Base-by-base conservation (phyloP, 2,329 filamentous ascomycete genomes). In the Ophiostoma australiae region DNA sequence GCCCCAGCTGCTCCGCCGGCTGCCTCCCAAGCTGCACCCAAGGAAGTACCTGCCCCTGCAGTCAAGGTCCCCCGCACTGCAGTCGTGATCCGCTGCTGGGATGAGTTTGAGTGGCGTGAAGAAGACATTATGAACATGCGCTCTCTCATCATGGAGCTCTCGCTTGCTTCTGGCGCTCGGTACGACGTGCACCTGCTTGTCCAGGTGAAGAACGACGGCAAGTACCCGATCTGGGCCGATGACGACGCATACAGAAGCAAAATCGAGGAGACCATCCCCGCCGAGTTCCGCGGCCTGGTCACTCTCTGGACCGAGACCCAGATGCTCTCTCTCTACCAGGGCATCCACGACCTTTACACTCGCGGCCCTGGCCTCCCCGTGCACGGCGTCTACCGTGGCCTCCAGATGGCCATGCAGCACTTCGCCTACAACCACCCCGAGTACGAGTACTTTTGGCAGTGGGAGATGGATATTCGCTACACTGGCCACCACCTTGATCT, bases 271-370 rank as follows among this genome's bases (percentile, higher is more conserved):
- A 86, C 87, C 35, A 86, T 94, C 15, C 91, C 95, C 0, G 85
- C 88, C 74, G 95, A 99, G 77, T 97, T 99, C 81, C 90, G 87
- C 75, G 92, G 92, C 67, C 89, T 99, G 77, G 91, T 91, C 27
- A 97, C 92, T 0, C 85, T 98, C 7, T 99, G 95, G 95, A 95
- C 92, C 0, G 93, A 97, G 79, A 90, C 91, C 33, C 93, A 97
- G 80, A 97, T 98, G 93, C 85, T 90, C 70, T 87, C 93, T 72
- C 86, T 97, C 76, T 99, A 98, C 80, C 91, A 95, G 69, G 92
- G 91, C 68, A 89, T 97, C 35, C 90, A 92, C 77, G 92, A 96
- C 73, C 87, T 91, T 66, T 93, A 89, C 79, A 81, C 82, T 63
- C 84, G 85, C 20, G 87, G 87, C 0, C 86, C 86, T 0, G 84